A percentile compares a stretch with the other conserved stretches of the same genome.
These are phyloP conservation scores for Fistulinella staudtii DNA, from an alignment of 1,284 basidiomycete genomes.

Conservation along the genomic window DNA sequence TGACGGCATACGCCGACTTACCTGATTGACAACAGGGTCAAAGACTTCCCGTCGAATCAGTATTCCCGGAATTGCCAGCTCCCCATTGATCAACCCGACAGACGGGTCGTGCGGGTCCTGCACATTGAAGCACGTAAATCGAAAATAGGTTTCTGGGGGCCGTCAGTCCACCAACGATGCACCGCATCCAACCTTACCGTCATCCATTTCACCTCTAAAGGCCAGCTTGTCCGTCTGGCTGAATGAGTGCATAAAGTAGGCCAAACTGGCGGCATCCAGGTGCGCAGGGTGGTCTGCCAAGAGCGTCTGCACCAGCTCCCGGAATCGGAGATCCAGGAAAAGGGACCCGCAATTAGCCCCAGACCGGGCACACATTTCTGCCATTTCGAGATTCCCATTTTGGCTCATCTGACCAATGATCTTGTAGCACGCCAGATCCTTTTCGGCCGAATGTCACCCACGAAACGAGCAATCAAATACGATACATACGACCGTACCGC, in stretches of 20 bases:
- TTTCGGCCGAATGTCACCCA: constrained; percentile 12
- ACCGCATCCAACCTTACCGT: constrained; percentile 43
- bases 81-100: constrained; percentile 73
- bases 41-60: constrained; percentile 73
- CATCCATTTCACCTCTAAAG: constrained; percentile 66
- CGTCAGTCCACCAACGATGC: constrained; percentile 10
- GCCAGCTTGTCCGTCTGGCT: constrained; percentile 80
- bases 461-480: neutral
- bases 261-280: constrained; percentile 70
- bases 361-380: constrained; percentile 77
- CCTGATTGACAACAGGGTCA: constrained; percentile 74
- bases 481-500: constrained; percentile 63
- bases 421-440: constrained; percentile 74
- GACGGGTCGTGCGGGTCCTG: constrained; percentile 70
- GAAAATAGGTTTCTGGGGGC: constrained; percentile 66
- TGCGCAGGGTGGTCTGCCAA: constrained; percentile 75
- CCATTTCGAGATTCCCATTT: constrained; percentile 73
- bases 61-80: constrained; percentile 73
- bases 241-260: constrained; percentile 82
- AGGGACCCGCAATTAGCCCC: constrained; percentile 80
- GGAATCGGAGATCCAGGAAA: constrained; percentile 79
- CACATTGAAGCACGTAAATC: constrained; percentile 79
- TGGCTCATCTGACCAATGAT: constrained; percentile 72
- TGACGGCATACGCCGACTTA: constrained; percentile 30
- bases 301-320: constrained; percentile 66